Evolutionary conservation across 2,329 filamentous ascomycete genomes (phyloP).

Genomic region (Ophiostoma pallidulum): DNA sequence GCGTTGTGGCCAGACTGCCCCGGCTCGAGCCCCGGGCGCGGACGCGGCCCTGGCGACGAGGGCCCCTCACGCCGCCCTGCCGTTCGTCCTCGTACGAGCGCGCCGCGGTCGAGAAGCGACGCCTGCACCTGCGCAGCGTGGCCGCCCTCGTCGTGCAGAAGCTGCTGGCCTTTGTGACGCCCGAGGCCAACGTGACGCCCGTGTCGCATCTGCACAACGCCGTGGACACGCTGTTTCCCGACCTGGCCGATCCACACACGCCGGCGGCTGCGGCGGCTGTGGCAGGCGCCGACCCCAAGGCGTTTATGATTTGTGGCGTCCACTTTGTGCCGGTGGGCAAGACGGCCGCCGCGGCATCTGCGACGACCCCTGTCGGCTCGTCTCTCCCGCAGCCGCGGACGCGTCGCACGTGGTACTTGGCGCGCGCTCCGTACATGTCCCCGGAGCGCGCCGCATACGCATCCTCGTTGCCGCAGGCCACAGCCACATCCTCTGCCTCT

Average conservation of each 20-base stretch:
- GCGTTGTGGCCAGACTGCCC: slow-evolving; percentile 37
- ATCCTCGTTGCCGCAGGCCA: no score
- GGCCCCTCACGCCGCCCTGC: neutral
- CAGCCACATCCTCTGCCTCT: no score
- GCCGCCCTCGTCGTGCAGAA: slow-evolving; percentile 38
- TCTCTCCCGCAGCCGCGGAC: slow-evolving; percentile 2
- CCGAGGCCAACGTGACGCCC: slow-evolving; percentile 34
- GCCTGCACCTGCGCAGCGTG: slow-evolving; percentile 31
- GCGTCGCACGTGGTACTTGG: slow-evolving; percentile 27
- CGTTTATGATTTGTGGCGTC: slow-evolving; percentile 39
- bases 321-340: slow-evolving; percentile 32
- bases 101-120: slow-evolving; percentile 21
- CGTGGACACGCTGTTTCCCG: slow-evolving; percentile 41
- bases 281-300: slow-evolving; percentile 17
- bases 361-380: slow-evolving; percentile 12
- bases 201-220: slow-evolving; percentile 35
- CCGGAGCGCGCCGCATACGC: slow-evolving; percentile 35
- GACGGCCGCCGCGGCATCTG: slow-evolving; percentile 4
- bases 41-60: neutral
- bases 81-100: slow-evolving; percentile 15
- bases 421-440: slow-evolving; percentile 11
- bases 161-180: slow-evolving; percentile 41
- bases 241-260: slow-evolving; percentile 23
- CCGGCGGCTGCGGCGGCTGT: no score
- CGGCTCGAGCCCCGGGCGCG: slow-evolving; percentile 17